Conservation (phyloP, 108 stramenopile genomes). For the Pseudonitzschia multiseries region DNA sequence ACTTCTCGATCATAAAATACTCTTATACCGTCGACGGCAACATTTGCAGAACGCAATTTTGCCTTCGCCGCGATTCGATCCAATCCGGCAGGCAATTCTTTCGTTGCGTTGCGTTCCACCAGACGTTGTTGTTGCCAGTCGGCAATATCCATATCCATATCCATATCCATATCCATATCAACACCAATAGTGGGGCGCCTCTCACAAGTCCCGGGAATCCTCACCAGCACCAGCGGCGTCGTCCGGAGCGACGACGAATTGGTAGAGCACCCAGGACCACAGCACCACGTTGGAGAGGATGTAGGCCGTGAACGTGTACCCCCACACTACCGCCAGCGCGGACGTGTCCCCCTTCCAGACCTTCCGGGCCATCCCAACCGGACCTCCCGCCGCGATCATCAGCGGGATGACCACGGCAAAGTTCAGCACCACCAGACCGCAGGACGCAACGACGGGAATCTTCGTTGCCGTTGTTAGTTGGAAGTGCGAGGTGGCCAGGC, state of each 20-base stretch:
- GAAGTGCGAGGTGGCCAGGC: not conserved
- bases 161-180: too few species aligned
- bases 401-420: conserved; percentile 12
- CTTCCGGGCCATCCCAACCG: not conserved
- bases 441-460: not conserved
- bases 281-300: conserved; percentile 11
- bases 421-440: conserved; percentile 22
- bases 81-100: too few species aligned
- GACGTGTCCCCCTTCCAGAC: not conserved
- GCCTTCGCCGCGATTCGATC: too few species aligned
- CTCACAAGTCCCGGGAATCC: too few species aligned
- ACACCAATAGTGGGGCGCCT: too few species aligned
- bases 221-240: too few species aligned
- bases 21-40: too few species aligned
- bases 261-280: not conserved
- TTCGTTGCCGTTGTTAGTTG: not conserved
- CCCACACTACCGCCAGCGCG: not conserved
- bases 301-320: conserved; percentile 14
- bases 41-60: too few species aligned
- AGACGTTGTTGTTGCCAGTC: too few species aligned
- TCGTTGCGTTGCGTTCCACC: too few species aligned
- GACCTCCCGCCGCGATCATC: not conserved
- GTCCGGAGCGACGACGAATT: not conserved
- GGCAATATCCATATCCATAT: too few species aligned
- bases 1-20: too few species aligned